Conservation (phyloP, 2,329 filamentous ascomycete genomes). For the Alternaria tenuissima region DNA sequence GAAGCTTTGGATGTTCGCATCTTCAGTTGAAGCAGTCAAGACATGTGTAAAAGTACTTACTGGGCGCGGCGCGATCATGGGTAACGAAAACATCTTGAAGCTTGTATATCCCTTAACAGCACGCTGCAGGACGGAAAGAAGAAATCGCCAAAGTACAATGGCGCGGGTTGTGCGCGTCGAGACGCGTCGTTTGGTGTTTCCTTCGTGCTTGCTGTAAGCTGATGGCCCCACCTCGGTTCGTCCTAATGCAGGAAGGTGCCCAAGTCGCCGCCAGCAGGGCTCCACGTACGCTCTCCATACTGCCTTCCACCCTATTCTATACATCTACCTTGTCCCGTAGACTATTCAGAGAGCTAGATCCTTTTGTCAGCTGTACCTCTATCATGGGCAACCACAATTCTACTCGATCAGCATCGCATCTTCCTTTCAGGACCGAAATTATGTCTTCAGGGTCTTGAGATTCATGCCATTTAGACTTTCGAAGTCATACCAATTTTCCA, state of each 20-base stretch:
- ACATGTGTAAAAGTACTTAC: constrained; percentile 14
- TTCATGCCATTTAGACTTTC: background rate
- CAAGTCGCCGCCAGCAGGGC: background rate
- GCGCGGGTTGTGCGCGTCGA: constrained; percentile 1
- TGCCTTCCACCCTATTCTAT: background rate
- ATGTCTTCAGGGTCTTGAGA: background rate
- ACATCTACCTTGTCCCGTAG: background rate
- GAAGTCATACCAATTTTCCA: background rate
- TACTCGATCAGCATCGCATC: background rate
- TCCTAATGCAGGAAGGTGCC: constrained; percentile 9
- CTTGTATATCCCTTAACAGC: background rate
- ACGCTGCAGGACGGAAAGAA: background rate
- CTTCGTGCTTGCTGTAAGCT: constrained; percentile 12
- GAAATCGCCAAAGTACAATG: background rate
- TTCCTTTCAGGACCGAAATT: background rate
- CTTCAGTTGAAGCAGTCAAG: background rate
- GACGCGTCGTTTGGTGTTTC: constrained; percentile 22
- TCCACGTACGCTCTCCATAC: background rate
- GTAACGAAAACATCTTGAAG: constrained; percentile 26
- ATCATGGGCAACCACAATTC: background rate
- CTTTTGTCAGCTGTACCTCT: background rate
- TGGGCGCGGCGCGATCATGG: constrained; percentile 28
- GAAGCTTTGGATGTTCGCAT: background rate
- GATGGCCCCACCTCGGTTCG: constrained; percentile 20
- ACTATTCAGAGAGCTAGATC: background rate